These are phyloP conservation scores for Rhizophagus clarus DNA, from an alignment of 192 early-diverging fungal species.

Conservation along the genomic window DNA sequence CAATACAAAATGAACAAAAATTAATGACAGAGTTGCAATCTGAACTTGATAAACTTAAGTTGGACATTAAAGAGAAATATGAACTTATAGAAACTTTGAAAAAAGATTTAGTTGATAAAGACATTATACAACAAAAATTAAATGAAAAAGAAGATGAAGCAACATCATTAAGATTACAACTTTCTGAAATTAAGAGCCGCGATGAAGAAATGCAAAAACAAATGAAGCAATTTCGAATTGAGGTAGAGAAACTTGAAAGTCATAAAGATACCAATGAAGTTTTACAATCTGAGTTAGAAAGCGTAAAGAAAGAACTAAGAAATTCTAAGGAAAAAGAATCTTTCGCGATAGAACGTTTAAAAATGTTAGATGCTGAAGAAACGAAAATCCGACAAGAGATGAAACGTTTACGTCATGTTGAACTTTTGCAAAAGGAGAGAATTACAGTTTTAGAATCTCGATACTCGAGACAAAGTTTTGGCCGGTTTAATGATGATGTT, in stretches of 20 bases:
- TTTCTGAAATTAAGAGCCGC: background rate
- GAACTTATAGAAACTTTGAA: conserved; percentile 22
- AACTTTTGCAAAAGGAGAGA: conserved; percentile 12
- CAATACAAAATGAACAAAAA: conserved; percentile 2
- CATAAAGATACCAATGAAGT: background rate
- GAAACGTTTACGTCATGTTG: background rate
- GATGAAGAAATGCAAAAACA: conserved; percentile 7
- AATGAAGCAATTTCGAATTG: conserved; percentile 1
- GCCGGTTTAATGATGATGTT: background rate
- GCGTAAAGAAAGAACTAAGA: background rate
- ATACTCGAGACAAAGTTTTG: background rate
- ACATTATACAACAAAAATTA: conserved; percentile 20
- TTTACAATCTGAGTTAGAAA: background rate
- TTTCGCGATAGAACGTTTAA: background rate
- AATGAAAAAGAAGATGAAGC: conserved; percentile 12
- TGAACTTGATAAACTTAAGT: background rate
- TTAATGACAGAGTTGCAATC: background rate
- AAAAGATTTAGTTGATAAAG: conserved; percentile 13
- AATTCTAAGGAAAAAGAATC: conserved; percentile 3
- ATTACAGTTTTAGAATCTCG: conserved; percentile 1
- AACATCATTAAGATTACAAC: background rate
- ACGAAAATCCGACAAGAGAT: conserved; percentile 6
- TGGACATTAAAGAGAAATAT: conserved; percentile 21
- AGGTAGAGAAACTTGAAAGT: background rate
- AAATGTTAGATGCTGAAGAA: background rate